A percentile compares a stretch with the other conserved stretches of the same genome.
These are phyloP conservation scores for Solanum sparsipilum DNA, from an alignment of 257 asterid species.

Conservation along the genomic window DNA sequence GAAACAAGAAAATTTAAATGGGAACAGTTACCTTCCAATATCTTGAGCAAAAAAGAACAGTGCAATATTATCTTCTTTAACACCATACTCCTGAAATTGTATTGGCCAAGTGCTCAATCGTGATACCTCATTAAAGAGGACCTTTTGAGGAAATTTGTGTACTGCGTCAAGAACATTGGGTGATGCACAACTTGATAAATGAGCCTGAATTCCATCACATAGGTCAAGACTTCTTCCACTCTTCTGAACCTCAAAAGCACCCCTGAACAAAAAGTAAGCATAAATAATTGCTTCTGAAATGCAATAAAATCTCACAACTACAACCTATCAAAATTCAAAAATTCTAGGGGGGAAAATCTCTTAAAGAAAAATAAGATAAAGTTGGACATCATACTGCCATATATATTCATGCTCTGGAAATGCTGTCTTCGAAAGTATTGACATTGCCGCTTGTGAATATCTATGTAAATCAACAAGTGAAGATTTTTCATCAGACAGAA, in stretches of 20 bases:
- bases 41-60: constrained; percentile 83
- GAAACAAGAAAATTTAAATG: constrained; percentile 1
- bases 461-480: constrained; percentile 20
- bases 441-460: constrained; percentile 28
- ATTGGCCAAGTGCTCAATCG: constrained; percentile 78
- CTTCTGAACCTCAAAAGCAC: constrained; percentile 61
- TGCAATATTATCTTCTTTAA: constrained; percentile 63
- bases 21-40: constrained; percentile 44
- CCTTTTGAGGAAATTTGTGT: constrained; percentile 45
- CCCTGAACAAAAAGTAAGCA: constrained; percentile 38
- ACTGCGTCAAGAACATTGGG: constrained; percentile 50
- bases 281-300: constrained; percentile 8
- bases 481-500: constrained; percentile 14
- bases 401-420: constrained; percentile 68
- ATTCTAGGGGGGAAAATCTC: not conserved
- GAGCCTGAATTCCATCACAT: constrained; percentile 84
- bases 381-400: constrained; percentile 67
- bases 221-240: constrained; percentile 33
- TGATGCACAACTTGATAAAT: constrained; percentile 68
- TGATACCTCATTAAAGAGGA: constrained; percentile 59
- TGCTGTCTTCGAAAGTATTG: constrained; percentile 33
- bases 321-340: not conserved
- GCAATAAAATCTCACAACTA: not conserved
- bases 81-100: constrained; percentile 83
- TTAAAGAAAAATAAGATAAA: not conserved